These are phyloP conservation scores for Fusarium palustre DNA, from an alignment of 2,329 filamentous ascomycete genomes.

Conservation along the genomic window DNA sequence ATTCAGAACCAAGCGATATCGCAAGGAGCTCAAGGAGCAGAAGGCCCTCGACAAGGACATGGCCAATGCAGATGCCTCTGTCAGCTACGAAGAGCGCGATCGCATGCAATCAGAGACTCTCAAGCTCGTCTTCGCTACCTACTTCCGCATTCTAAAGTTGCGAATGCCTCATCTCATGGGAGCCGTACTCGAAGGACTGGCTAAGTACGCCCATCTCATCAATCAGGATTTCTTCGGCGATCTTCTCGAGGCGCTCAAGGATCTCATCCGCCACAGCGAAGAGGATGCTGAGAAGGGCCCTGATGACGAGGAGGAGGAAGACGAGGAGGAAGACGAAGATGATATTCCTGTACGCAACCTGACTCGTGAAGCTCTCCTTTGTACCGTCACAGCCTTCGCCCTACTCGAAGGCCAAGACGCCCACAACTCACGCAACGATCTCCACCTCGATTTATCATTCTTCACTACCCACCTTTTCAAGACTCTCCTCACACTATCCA, in stretches of 20 bases:
- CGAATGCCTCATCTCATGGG: constrained; percentile 89
- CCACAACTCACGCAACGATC: constrained; percentile 80
- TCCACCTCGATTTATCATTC: constrained; percentile 92
- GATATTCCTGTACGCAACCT: constrained; percentile 71
- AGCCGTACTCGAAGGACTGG: constrained; percentile 93
- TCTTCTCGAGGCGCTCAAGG: constrained; percentile 91
- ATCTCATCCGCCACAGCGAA: constrained; percentile 84
- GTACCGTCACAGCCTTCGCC: constrained; percentile 96
- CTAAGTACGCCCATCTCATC: constrained; percentile 94
- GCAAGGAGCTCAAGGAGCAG: constrained; percentile 86
- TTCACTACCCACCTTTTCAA: constrained; percentile 96
- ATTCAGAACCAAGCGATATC: constrained; percentile 88
- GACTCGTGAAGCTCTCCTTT: constrained; percentile 88
- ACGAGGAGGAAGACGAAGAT: constrained; percentile 58
- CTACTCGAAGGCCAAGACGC: constrained; percentile 94
- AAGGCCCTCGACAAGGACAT: constrained; percentile 93
- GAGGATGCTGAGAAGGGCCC: constrained; percentile 62
- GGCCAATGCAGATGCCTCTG: constrained; percentile 88
- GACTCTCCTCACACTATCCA: constrained; percentile 80
- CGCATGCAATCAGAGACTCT: constrained; percentile 95
- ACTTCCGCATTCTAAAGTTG: constrained; percentile 93
- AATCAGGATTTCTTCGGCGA: constrained; percentile 99
- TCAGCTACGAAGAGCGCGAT: constrained; percentile 92
- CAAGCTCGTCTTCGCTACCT: constrained; percentile 93
- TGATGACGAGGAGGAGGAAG: constrained; percentile 58